Conservation (phyloP, 2,329 filamentous ascomycete genomes). For the Talaromyces sp. region DNA sequence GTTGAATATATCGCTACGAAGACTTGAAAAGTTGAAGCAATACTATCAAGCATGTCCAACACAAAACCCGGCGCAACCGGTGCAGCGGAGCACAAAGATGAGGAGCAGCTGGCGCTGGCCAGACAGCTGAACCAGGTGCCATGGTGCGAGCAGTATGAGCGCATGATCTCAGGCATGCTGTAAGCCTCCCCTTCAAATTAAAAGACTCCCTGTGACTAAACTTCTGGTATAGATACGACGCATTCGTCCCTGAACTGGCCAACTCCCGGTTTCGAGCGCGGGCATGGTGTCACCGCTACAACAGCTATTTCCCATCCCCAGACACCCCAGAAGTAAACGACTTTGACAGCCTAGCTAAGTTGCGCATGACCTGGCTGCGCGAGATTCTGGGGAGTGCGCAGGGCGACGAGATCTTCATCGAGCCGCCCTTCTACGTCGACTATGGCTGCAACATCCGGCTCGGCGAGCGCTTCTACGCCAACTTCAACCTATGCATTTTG, state of each 20-base stretch:
- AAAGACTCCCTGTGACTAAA: not conserved
- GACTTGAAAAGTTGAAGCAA: not conserved
- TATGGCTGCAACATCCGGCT: constrained; percentile 60
- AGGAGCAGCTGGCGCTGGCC: constrained; percentile 11
- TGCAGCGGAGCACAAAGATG: constrained; percentile 6
- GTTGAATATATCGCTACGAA: not conserved
- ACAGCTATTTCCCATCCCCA: constrained; percentile 45
- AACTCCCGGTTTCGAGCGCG: constrained; percentile 49
- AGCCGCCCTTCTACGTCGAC: constrained; percentile 56
- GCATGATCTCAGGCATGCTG: constrained; percentile 22
- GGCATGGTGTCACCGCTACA: constrained; percentile 54
- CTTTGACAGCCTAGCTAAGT: constrained; percentile 37
- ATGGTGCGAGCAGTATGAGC: constrained; percentile 21
- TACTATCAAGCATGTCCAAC: not conserved
- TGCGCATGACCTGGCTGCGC: constrained; percentile 40
- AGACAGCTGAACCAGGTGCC: constrained; percentile 12
- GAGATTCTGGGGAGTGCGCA: constrained; percentile 48
- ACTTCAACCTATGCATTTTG: constrained; percentile 39
- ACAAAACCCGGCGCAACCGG: not conserved
- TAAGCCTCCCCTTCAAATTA: constrained; percentile 5
- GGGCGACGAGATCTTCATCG: constrained; percentile 46
- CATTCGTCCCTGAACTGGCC: constrained; percentile 44
- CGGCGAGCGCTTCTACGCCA: constrained; percentile 54
- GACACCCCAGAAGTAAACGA: constrained; percentile 7
- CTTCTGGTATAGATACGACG: constrained; percentile 43